Percentiles rank a stretch among this genome's conserved stretches.
Evolutionary conservation across 768 basidiomycete species (phyloP).

Genomic region (Hirschioporus abietinus): DNA sequence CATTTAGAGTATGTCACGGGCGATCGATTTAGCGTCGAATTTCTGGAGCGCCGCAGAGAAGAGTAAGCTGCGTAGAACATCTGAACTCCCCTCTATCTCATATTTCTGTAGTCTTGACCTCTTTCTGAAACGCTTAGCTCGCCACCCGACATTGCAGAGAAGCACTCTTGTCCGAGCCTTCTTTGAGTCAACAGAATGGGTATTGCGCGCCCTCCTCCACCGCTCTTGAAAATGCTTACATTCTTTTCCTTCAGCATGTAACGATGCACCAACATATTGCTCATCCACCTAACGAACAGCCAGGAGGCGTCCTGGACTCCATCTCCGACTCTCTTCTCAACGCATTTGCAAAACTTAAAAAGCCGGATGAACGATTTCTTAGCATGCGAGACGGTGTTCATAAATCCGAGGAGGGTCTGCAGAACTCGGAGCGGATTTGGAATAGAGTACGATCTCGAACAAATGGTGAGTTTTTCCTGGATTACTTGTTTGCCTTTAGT

Average conservation of each 20-base stretch:
- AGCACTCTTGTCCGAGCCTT: conserved; percentile 90
- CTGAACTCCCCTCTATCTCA: conserved; percentile 7
- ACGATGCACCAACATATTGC: conserved; percentile 96
- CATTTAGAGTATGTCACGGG: conserved; percentile 90
- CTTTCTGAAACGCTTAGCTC: conserved; percentile 84
- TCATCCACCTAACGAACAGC: conserved; percentile 79
- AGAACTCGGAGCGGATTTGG: conserved; percentile 75
- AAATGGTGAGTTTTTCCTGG: conserved; percentile 60
- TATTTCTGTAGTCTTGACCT: conserved; percentile 66
- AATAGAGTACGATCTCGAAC: conserved; percentile 73
- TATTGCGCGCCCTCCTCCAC: conserved; percentile 29
- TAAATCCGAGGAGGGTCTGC: conserved; percentile 94
- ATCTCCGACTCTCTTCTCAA: conserved; percentile 95
- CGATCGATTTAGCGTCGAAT: conserved; percentile 94
- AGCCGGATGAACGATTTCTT: conserved; percentile 94
- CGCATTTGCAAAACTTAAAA: conserved; percentile 91
- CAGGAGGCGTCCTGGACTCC: conserved; percentile 83
- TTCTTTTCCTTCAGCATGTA: conserved; percentile 65
- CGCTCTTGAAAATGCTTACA: conserved; percentile 10
- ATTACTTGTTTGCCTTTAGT: conserved; percentile 22
- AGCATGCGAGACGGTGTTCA: conserved; percentile 89
- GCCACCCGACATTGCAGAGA: conserved; percentile 91
- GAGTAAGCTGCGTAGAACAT: conserved; percentile 51
- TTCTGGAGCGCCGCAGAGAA: conserved; percentile 86
- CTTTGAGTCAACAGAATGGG: conserved; percentile 98